Conservation (phyloP, 208 protist species). For the Acanthamoeba sp. region DNA sequence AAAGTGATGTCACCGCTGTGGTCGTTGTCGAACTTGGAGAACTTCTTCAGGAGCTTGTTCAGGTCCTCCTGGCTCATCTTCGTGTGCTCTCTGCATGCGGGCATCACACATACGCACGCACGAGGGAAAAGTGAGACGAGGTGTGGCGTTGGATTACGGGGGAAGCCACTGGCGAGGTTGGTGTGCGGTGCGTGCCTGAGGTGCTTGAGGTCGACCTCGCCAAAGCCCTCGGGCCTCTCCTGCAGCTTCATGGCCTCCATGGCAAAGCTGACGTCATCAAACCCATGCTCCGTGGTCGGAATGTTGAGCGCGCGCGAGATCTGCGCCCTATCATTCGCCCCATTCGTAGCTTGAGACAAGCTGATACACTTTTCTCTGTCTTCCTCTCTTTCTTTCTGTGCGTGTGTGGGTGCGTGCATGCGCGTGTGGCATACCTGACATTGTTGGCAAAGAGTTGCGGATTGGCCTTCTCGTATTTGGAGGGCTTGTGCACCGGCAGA, state of each 20-base stretch:
- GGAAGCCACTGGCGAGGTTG: not conserved
- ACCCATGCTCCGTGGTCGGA: constrained; percentile 26
- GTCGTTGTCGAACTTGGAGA: constrained; percentile 45
- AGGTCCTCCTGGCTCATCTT: constrained; percentile 22
- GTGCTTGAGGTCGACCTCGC: constrained; percentile 46
- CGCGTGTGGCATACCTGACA: not conserved
- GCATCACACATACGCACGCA: not conserved
- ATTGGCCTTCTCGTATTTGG: constrained; percentile 64
- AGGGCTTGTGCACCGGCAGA: constrained; percentile 24
- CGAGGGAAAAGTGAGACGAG: not conserved
- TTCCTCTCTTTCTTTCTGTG: not conserved
- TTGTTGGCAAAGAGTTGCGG: constrained; percentile 67
- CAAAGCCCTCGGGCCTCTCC: constrained; percentile 47
- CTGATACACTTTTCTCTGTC: not conserved
- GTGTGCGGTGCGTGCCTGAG: not conserved
- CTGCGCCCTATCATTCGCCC: not conserved
- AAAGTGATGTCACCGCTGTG: constrained; percentile 37
- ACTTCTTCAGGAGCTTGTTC: constrained; percentile 53
- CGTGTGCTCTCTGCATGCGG: not conserved
- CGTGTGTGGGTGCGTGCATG: not conserved
- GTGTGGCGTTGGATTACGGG: not conserved
- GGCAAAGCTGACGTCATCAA: constrained; percentile 56
- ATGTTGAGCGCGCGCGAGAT: constrained; percentile 31
- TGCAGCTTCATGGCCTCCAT: constrained; percentile 69
- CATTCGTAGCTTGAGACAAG: not conserved